Evolutionary conservation across 192 early-diverging fungal genomes (phyloP), one percentile per base, ranked within the genome.

Genomic region (Borealophlyctis nickersoniae): DNA sequence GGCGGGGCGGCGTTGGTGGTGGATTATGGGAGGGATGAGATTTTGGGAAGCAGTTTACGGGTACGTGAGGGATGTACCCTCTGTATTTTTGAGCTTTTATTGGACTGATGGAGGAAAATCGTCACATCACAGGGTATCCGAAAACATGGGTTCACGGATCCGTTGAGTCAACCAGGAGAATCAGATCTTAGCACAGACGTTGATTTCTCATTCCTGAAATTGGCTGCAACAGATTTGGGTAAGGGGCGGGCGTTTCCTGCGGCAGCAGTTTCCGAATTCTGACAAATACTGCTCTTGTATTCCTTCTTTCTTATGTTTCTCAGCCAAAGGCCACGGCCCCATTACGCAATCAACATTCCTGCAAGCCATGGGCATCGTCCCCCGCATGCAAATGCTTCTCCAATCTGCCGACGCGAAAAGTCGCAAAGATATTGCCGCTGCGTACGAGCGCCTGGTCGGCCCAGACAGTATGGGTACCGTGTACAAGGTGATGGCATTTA

Each of bases 101-200:
- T 60, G 1, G 14, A 24, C 51, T 52, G 56, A 3, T 7, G 23
- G 56, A 11, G 19, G 45, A 59, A 7, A 28, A 23, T 26, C 22
- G 39, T 53, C 2, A 22, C 3, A 0, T 61, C 22, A 30, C 62
- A 92, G 80, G 96, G 89, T 4, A 92, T 99, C 53, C 81, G 76
- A 55, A 79, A 81, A 36, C 96, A 98, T 76, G 78, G 84, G 62
- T 92, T 94, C 67, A 78, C 83, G 2, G 75, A 89, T 69, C 80
- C 87, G 1, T 79, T 99, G n/a, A 86, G 79, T 31, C 61, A 73
- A 9, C 95, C 95, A 4, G 95, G 96, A 3, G 81, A 83, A 1
- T 81, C 86, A 32, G 96, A 99, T 81, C 74, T 99, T 26, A 95
- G 89, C 49, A 89, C 86, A 0, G 90, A 99, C 75, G 95, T 99